phyloP scores from a whole-genome alignment of 2,329 filamentous ascomycete genomes.

The Botrytis pseudocinerea region DNA sequence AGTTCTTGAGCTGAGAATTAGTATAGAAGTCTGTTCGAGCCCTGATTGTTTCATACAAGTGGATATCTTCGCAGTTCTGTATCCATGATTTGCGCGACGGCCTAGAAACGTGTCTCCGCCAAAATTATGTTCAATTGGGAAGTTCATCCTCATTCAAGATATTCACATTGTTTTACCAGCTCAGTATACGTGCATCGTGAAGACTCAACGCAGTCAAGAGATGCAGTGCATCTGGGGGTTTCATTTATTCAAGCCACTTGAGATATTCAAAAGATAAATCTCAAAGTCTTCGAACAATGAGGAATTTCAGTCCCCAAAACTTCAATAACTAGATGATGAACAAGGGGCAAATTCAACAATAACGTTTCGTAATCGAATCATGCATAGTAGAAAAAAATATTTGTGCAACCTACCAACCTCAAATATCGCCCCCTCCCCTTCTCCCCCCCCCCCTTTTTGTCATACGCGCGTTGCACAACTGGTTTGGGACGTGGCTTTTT shows the following conservation, averaged over 20 bases:
- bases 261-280: neutral
- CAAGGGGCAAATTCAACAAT: neutral
- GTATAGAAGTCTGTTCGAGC: neutral
- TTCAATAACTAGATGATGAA: too few species aligned
- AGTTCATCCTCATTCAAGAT: neutral
- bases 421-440: neutral
- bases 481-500: neutral
- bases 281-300: neutral
- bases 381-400: neutral
- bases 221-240: neutral
- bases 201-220: neutral
- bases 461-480: neutral
- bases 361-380: neutral
- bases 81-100: neutral
- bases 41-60: neutral
- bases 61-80: neutral
- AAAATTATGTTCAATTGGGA: neutral
- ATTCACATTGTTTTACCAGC: neutral
- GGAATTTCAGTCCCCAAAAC: too few species aligned
- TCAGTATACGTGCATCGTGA: neutral
- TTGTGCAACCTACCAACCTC: neutral
- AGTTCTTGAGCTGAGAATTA: neutral
- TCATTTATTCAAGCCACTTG: neutral
- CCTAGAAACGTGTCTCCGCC: neutral
- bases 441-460: neutral